Evolutionary conservation across 2,329 filamentous ascomycete species (phyloP).

Genomic region (Stemphylium beticola): DNA sequence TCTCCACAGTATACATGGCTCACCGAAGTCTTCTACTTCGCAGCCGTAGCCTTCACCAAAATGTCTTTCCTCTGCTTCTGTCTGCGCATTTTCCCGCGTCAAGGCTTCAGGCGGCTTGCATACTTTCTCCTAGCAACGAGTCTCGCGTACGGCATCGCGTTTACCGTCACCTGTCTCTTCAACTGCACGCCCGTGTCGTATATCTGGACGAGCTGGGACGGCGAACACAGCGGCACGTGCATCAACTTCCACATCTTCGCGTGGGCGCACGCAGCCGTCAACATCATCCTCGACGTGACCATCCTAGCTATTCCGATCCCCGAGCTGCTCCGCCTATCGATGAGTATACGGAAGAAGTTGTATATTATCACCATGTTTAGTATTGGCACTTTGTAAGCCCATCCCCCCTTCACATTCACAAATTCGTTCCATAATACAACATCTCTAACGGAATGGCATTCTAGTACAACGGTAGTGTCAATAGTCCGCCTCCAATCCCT

Average conservation of each 20-base stretch:
- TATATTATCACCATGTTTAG: constrained; percentile 41
- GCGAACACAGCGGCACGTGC: constrained; percentile 28
- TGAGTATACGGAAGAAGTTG: constrained; percentile 36
- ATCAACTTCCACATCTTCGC: constrained; percentile 29
- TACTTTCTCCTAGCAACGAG: constrained; percentile 17
- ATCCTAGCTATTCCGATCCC: constrained; percentile 25
- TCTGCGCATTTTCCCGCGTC: constrained; percentile 35
- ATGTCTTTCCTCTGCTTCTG: constrained; percentile 35
- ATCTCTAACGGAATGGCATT: constrained; percentile 2
- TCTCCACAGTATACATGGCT: constrained; percentile 17
- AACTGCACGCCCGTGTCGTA: constrained; percentile 27
- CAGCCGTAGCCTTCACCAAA: constrained; percentile 23
- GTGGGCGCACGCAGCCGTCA: constrained; percentile 17
- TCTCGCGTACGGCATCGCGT: constrained; percentile 23
- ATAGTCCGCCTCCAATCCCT: constrained; percentile 51
- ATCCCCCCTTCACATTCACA: neutral
- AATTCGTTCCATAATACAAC: neutral
- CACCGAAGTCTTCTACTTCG: constrained; percentile 39
- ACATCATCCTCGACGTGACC: constrained; percentile 26
- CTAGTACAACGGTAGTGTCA: constrained; percentile 45
- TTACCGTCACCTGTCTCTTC: constrained; percentile 24
- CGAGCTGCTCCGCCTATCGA: constrained; percentile 21
- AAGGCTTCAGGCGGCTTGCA: constrained; percentile 17
- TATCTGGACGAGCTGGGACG: constrained; percentile 31
- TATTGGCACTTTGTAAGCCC: constrained; percentile 45